These are phyloP conservation scores for Cardamine occulta DNA, from an alignment of 345 rosid genomes.

Conservation along the genomic window DNA sequence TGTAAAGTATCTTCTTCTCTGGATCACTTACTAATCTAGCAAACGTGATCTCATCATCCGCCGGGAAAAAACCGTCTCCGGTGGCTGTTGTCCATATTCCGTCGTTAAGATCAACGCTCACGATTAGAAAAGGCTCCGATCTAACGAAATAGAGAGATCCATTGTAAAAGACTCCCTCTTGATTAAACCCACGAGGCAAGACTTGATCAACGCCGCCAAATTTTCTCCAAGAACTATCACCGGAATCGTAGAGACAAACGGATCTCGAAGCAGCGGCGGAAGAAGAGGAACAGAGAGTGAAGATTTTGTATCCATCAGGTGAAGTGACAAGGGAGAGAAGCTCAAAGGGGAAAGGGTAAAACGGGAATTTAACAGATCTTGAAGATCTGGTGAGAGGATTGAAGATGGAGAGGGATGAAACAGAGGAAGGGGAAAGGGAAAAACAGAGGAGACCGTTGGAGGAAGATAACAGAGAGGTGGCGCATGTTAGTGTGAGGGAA, in stretches of 20 bases:
- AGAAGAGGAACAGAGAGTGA: slow-evolving; percentile 53
- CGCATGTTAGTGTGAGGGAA: slow-evolving; percentile 41
- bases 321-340: slow-evolving; percentile 64
- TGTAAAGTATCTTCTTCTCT: slow-evolving; percentile 52
- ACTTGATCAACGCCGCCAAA: slow-evolving; percentile 52
- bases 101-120: slow-evolving; percentile 51
- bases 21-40: slow-evolving; percentile 65
- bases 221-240: slow-evolving; percentile 52
- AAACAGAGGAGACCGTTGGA: slow-evolving; percentile 69
- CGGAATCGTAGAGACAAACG: slow-evolving; percentile 69
- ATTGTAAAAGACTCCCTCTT: slow-evolving; percentile 62
- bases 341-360: slow-evolving; percentile 65
- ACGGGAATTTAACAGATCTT: slow-evolving; percentile 61
- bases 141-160: slow-evolving; percentile 64
- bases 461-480: slow-evolving; percentile 55
- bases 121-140: slow-evolving; percentile 65
- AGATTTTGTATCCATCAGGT: slow-evolving; percentile 59
- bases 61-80: slow-evolving; percentile 48
- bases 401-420: slow-evolving; percentile 61
- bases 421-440: slow-evolving; percentile 60
- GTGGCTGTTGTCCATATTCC: slow-evolving; percentile 52
- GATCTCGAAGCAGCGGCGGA: slow-evolving; percentile 35
- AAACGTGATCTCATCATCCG: slow-evolving; percentile 53
- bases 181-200: slow-evolving; percentile 50
- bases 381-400: slow-evolving; percentile 68